Base-by-base conservation (phyloP, 371 early-diverging fungal species). In the Gilbertella persicaria region DNA sequence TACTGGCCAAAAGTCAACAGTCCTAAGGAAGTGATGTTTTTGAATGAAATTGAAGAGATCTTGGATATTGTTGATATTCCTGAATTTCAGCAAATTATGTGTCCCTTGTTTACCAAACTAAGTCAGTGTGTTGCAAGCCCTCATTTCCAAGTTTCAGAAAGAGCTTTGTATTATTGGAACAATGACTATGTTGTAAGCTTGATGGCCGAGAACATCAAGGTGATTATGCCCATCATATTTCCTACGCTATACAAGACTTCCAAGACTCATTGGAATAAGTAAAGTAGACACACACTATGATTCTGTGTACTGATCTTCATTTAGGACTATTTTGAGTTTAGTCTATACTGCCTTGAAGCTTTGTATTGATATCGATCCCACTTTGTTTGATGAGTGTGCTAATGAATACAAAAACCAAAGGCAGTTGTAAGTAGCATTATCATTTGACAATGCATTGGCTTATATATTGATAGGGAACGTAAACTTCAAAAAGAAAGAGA, bases 1-100 rank as follows among this genome's bases (percentile, higher is more conserved):
- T 95, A 83, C 68, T 97, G 97, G 97, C 97, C 97, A 37, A 97
- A 96, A 75, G 92, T 93, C 41, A 97, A 96, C 79, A 90, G 91
- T 53, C 90, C 95, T 5, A 97, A 97, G 69, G 97, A 96, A 65
- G 93, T 96, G 50, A 96, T 97, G 96, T 96, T 93, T 69, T 73
- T 97, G 67, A 94, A 89, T 69, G 97, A 97, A 71, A 75, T 96
- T 48, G 97, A 97, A 64, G 95, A 95, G 55, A 92, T 96, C 24
- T 62, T 97, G 66, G 95, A 95, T 72, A 89, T 93, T 4, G 88
- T 94, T 44, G 95, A 95, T 60, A 90, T 92, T 2, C 79, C 83
- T 40, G 92, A 94, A 68, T 97, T 96, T 66, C 79, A 83, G 37
- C 88, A 87, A 53, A 79, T 97, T 44, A 89, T 91, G 69, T 87